Conservation (phyloP, 164 flowering plant species). For the Stephania japonica region DNA sequence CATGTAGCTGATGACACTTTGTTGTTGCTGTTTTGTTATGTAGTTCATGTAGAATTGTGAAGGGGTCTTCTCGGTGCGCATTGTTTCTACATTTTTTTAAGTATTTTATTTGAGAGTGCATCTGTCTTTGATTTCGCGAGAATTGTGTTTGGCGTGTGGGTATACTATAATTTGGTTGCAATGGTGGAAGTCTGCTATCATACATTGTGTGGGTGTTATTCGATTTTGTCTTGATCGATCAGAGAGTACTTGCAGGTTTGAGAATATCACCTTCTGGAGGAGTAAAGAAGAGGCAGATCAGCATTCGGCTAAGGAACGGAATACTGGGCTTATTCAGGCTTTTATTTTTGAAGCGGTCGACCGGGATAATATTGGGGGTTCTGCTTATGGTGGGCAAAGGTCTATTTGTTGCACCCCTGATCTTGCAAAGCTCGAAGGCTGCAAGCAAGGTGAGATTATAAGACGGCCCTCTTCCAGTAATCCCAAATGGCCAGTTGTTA, state of each 20-base stretch:
- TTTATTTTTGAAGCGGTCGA: constrained; percentile 88
- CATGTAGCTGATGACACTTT: too few species aligned
- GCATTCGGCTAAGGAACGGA: constrained; percentile 40
- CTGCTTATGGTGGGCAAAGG: constrained; percentile 93
- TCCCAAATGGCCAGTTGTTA: constrained; percentile 60
- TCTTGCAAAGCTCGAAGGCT: constrained; percentile 91
- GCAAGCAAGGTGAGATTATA: constrained; percentile 90
- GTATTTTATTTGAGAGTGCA: too few species aligned
- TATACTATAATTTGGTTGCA: too few species aligned
- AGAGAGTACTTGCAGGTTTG: constrained; percentile 41
- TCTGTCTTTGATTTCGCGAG: too few species aligned
- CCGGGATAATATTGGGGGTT: constrained; percentile 91
- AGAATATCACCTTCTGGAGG: constrained; percentile 85
- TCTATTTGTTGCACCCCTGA: constrained; percentile 92
- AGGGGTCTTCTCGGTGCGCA: too few species aligned
- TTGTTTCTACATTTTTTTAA: too few species aligned
- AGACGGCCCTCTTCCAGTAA: constrained; percentile 63
- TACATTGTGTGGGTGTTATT: not conserved
- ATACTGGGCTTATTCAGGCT: constrained; percentile 64
- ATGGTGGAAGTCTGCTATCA: not conserved
- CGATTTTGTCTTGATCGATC: not conserved
- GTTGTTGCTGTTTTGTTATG: too few species aligned
- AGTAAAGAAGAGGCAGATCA: constrained; percentile 48
- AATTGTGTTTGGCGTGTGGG: too few species aligned
- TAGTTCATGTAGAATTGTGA: too few species aligned